Evolutionary conservation across 2,329 filamentous ascomycete genomes (phyloP).

Genomic region (Neurospora crassa): DNA sequence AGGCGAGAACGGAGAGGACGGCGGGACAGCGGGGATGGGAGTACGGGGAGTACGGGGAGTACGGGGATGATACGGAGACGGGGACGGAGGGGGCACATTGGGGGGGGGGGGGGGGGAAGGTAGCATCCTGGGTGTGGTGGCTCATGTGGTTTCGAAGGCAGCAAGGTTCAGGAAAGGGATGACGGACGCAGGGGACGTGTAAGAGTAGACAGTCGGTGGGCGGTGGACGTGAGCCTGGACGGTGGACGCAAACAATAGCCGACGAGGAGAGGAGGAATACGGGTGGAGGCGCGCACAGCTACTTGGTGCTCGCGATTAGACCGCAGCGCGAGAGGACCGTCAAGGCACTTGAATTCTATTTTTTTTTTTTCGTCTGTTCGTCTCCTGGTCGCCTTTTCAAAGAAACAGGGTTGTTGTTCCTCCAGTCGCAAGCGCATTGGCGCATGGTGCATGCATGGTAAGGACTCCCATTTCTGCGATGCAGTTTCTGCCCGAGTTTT

Average conservation of each 20-base stretch:
- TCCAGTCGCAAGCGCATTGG: neutral
- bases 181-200: neutral
- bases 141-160: neutral
- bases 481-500: neutral
- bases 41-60: neutral
- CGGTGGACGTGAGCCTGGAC: neutral
- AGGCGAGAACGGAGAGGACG: neutral
- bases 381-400: neutral
- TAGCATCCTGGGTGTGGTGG: neutral
- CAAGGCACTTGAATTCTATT: neutral
- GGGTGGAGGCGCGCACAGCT: neutral
- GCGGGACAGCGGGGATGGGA: neutral
- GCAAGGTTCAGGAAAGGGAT: neutral
- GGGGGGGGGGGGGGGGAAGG: too few relatives aligned
- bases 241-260: neutral
- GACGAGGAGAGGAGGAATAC: neutral
- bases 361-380: neutral
- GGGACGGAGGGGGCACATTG: neutral
- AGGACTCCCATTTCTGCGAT: neutral
- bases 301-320: neutral
- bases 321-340: neutral
- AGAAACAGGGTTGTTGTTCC: neutral
- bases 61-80: neutral
- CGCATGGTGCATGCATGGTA: neutral
- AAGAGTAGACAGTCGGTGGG: neutral